These are phyloP conservation scores for Trichoderma afroharzianum DNA, from an alignment of 2,329 filamentous ascomycete genomes.

Conservation along the genomic window DNA sequence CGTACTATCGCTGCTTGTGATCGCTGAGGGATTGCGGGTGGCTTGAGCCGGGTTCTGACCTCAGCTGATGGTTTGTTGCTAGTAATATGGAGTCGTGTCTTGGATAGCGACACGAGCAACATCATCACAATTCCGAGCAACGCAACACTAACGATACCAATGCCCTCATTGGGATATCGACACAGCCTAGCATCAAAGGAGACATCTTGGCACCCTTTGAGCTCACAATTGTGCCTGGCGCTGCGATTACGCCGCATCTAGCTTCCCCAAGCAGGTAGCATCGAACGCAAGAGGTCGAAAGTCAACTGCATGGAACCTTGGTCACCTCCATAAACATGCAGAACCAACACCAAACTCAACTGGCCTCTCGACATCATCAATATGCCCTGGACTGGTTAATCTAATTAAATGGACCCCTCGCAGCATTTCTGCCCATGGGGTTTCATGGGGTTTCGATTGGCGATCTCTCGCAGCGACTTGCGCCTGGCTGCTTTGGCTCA, in stretches of 20 bases:
- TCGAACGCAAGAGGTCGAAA: background rate
- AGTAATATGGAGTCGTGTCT: background rate
- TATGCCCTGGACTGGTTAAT: background rate
- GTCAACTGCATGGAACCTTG: background rate
- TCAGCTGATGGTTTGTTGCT: conserved; percentile 6
- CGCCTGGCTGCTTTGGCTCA: background rate
- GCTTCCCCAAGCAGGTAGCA: background rate
- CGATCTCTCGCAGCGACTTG: background rate
- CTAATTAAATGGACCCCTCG: background rate
- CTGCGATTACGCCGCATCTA: background rate
- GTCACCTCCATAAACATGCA: background rate
- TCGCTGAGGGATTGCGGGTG: background rate
- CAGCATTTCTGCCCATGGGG: conserved; percentile 9
- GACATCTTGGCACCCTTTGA: background rate
- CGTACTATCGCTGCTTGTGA: background rate
- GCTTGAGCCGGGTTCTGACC: conserved; percentile 5
- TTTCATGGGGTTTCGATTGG: conserved; percentile 13
- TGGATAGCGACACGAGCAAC: background rate
- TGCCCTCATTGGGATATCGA: background rate
- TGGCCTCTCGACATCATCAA: background rate
- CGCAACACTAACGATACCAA: background rate
- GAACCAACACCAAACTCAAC: background rate
- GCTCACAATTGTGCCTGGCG: background rate
- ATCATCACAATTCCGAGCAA: background rate
- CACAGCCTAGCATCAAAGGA: background rate